These are phyloP conservation scores for Alternaria burnsii DNA, from an alignment of 2,329 filamentous ascomycete species.

Conservation along the genomic window DNA sequence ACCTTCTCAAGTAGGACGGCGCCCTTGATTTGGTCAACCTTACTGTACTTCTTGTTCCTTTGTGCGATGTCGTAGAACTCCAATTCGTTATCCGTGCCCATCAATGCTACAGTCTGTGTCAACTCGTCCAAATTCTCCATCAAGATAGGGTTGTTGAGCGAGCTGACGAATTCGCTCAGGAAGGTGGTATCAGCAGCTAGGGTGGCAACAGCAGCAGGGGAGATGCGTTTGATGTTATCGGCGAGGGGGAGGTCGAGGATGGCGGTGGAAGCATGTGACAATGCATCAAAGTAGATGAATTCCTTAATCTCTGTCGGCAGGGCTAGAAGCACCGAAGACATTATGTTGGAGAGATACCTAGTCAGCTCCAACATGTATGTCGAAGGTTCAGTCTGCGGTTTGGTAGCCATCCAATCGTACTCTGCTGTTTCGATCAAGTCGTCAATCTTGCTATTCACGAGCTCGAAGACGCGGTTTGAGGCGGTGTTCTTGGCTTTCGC, in stretches of 20 bases:
- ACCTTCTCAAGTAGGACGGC: constrained; percentile 87
- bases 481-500: constrained; percentile 91
- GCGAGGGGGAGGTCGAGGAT: constrained; percentile 83
- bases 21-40: constrained; percentile 90
- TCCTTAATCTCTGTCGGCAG: constrained; percentile 97
- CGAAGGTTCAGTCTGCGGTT: constrained; percentile 75
- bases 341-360: constrained; percentile 91
- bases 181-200: constrained; percentile 85
- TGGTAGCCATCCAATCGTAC: constrained; percentile 83
- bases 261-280: constrained; percentile 87
- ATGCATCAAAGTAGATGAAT: constrained; percentile 95
- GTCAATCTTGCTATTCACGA: constrained; percentile 98
- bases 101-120: constrained; percentile 87
- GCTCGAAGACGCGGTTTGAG: constrained; percentile 96
- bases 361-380: constrained; percentile 97
- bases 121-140: constrained; percentile 90
- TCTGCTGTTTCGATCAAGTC: constrained; percentile 96
- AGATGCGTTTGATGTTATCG: constrained; percentile 82
- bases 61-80: constrained; percentile 95
- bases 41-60: constrained; percentile 90
- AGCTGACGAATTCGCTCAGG: constrained; percentile 84
- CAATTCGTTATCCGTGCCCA: constrained; percentile 88
- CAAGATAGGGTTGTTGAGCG: constrained; percentile 86
- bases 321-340: constrained; percentile 91
- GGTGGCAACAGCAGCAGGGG: constrained; percentile 81